Percentiles rank a stretch among this genome's conserved stretches.
phyloP scores from a whole-genome alignment of 352 stramenopile genomes.

The Phytopythium kandeliae region DNA sequence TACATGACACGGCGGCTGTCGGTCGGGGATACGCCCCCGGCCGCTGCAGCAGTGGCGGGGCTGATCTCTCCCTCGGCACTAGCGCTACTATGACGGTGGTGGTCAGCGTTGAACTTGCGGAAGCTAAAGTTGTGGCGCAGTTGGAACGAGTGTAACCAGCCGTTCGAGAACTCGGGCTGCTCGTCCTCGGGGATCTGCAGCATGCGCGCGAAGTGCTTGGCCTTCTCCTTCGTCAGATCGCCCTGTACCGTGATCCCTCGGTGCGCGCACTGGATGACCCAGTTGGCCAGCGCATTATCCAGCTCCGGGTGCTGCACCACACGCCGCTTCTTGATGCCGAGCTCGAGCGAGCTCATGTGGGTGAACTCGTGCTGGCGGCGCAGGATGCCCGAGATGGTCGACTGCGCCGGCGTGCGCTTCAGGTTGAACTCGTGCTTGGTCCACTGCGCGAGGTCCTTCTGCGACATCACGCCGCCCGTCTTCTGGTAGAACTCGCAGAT shows the following conservation, averaged over 20 bases:
- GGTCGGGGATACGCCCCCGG: not conserved
- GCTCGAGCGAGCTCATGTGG: conserved; percentile 76
- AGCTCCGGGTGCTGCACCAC: conserved; percentile 77
- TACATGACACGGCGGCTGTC: conserved; percentile 39
- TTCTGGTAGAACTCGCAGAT: conserved; percentile 84
- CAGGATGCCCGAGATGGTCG: conserved; percentile 80
- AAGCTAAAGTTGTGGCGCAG: conserved; percentile 83
- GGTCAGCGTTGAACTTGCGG: conserved; percentile 72
- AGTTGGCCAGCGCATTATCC: conserved; percentile 78
- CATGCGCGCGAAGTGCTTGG: conserved; percentile 81
- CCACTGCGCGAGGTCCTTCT: conserved; percentile 84
- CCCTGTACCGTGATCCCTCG: conserved; percentile 73
- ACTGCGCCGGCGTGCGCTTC: conserved; percentile 78
- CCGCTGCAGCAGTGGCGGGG: not conserved
- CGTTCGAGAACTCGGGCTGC: conserved; percentile 78
- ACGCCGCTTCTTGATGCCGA: conserved; percentile 79
- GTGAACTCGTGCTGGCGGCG: conserved; percentile 80
- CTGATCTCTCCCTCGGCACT: not conserved
- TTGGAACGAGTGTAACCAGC: conserved; percentile 77
- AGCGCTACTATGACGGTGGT: conserved; percentile 16
- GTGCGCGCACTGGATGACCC: conserved; percentile 82
- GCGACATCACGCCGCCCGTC: conserved; percentile 74
- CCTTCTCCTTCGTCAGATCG: conserved; percentile 84
- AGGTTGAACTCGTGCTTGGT: conserved; percentile 84
- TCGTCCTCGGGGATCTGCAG: conserved; percentile 68